Evolutionary conservation across 179 eudicot species (phyloP).

Genomic region (Actinidia chinensis): DNA sequence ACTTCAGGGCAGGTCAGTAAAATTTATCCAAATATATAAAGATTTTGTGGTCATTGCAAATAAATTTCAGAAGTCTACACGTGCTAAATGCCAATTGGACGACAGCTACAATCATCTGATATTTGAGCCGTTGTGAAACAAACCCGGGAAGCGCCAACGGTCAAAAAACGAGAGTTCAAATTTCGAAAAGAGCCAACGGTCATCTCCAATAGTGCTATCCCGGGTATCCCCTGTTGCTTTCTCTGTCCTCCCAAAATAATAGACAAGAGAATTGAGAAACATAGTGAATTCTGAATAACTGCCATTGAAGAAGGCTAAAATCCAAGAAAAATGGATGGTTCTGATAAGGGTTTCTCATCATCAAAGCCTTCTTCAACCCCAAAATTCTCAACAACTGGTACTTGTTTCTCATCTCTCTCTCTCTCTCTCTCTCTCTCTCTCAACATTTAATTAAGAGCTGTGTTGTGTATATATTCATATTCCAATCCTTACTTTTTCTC

Average conservation of each 20-base stretch:
- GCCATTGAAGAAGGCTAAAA: conserved; percentile 3
- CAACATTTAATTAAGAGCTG: no score
- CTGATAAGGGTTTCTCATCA: conserved; percentile 19
- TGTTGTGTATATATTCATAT: no score
- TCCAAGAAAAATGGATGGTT: neutral
- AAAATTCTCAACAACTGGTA: conserved; percentile 12
- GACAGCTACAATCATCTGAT: no score
- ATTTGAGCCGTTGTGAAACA: no score
- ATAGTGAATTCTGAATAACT: neutral
- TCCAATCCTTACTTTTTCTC: no score
- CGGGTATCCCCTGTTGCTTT: neutral
- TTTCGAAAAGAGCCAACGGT: conserved; percentile 26
- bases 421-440: no score
- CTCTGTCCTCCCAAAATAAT: neutral
- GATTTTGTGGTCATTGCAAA: no score
- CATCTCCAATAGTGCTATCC: neutral
- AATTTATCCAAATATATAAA: no score
- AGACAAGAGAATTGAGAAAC: neutral
- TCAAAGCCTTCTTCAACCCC: neutral
- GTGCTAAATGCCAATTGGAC: no score
- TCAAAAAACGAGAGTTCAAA: conserved; percentile 20
- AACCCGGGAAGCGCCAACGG: conserved; percentile 25
- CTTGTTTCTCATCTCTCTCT: neutral
- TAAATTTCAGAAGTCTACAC: no score
- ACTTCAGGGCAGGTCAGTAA: no score